These are phyloP conservation scores for Alternaria sp. DNA, from an alignment of 2,329 filamentous ascomycete genomes.

Conservation along the genomic window DNA sequence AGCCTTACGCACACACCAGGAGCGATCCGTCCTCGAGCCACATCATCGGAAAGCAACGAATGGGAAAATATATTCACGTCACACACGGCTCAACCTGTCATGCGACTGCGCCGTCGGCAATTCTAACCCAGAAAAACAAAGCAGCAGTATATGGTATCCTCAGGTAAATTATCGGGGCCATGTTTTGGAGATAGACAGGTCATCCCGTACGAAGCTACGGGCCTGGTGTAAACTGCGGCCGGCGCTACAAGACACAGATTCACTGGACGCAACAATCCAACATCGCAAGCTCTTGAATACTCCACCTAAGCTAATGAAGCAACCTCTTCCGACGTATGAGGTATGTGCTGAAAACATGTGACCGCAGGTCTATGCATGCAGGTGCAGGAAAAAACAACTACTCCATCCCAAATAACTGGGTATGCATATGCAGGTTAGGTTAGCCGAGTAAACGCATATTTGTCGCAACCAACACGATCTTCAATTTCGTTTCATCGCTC, in stretches of 20 bases:
- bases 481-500: slow-evolving; percentile 1
- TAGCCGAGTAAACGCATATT: slow-evolving; percentile 9
- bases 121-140: background rate
- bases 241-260: background rate
- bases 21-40: background rate
- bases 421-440: slow-evolving; percentile 20
- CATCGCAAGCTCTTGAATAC: background rate
- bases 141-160: background rate
- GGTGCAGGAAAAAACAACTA: slow-evolving; percentile 9
- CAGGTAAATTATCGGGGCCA: background rate
- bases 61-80: slow-evolving; percentile 4
- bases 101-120: slow-evolving; percentile 7
- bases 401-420: slow-evolving; percentile 3
- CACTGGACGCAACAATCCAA: background rate
- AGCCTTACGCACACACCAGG: slow-evolving; percentile 9
- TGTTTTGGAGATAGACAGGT: background rate
- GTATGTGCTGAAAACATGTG: slow-evolving; percentile 19
- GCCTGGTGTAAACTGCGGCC: background rate
- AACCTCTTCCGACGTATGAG: background rate
- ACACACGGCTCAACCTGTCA: slow-evolving; percentile 1
- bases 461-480: slow-evolving; percentile 1
- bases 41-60: background rate
- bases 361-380: slow-evolving; percentile 22
- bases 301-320: background rate
- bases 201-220: background rate